A percentile compares a stretch with the other conserved stretches of the same genome.
phyloP scores from a whole-genome alignment of 2,329 filamentous ascomycete species.

The Didymella arachidicola region DNA sequence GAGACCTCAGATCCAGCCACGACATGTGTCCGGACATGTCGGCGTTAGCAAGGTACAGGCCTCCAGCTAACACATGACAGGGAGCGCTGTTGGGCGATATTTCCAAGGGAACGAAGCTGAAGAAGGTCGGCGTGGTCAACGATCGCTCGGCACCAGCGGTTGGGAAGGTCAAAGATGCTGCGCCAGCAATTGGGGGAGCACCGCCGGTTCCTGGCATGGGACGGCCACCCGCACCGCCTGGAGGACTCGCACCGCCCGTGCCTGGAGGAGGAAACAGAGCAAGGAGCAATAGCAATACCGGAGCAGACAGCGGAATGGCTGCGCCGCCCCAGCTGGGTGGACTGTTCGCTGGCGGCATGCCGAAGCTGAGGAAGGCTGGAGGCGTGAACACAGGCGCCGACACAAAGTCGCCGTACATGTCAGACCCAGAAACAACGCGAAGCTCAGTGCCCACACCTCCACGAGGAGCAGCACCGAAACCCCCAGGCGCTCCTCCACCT shows the following conservation, averaged over 20 bases:
- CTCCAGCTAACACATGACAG: slow-evolving; percentile 59
- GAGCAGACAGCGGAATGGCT: slow-evolving; percentile 36
- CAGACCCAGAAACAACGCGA: slow-evolving; percentile 70
- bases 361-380: slow-evolving; percentile 87
- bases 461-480: slow-evolving; percentile 58
- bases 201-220: slow-evolving; percentile 77
- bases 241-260: slow-evolving; percentile 76
- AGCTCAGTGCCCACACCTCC: slow-evolving; percentile 64
- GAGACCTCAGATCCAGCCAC: background rate
- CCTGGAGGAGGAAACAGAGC: slow-evolving; percentile 62
- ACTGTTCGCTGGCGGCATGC: slow-evolving; percentile 92
- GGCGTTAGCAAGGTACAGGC: slow-evolving; percentile 14
- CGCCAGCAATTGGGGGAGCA: slow-evolving; percentile 73
- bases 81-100: slow-evolving; percentile 89
- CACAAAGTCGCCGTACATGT: slow-evolving; percentile 75
- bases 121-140: slow-evolving; percentile 83
- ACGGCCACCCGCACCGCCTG: slow-evolving; percentile 60
- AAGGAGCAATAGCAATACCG: slow-evolving; percentile 84
- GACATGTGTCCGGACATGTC: background rate
- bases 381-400: slow-evolving; percentile 66
- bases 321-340: slow-evolving; percentile 80
- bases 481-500: slow-evolving; percentile 54
- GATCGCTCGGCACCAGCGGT: slow-evolving; percentile 86
- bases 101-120: slow-evolving; percentile 77
- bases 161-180: slow-evolving; percentile 63